Conservation (phyloP, 2,329 filamentous ascomycete genomes). For the Fusarium nurragi region DNA sequence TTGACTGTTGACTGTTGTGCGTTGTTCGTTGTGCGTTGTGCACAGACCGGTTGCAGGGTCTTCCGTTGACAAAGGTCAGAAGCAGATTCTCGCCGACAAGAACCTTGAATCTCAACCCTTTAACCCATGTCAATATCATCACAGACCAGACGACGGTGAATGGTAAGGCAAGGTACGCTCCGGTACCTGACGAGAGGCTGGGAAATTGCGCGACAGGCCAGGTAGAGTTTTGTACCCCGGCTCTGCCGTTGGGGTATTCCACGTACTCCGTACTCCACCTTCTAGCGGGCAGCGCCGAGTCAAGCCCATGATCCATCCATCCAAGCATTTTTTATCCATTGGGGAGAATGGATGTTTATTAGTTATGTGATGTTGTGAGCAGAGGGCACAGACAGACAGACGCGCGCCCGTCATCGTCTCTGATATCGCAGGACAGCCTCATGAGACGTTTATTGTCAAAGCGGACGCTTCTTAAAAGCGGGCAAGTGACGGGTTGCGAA, state of each 20-base stretch:
- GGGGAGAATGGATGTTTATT: not conserved
- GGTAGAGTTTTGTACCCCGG: slow-evolving; percentile 39
- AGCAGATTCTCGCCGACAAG: slow-evolving; percentile 28
- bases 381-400: slow-evolving; percentile 27
- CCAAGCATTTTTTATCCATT: slow-evolving; percentile 9
- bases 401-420: slow-evolving; percentile 8
- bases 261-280: slow-evolving; percentile 27
- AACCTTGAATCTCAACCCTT: slow-evolving; percentile 33
- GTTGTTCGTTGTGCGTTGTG: not conserved
- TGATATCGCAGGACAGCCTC: slow-evolving; percentile 3
- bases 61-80: slow-evolving; percentile 16
- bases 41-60: slow-evolving; percentile 21
- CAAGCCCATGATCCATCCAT: slow-evolving; percentile 25
- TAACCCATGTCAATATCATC: slow-evolving; percentile 31
- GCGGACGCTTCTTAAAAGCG: not conserved
- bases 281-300: slow-evolving; percentile 41
- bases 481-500: slow-evolving; percentile 2
- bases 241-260: slow-evolving; percentile 27
- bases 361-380: not conserved
- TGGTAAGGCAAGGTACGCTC: slow-evolving; percentile 11
- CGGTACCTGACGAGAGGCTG: slow-evolving; percentile 38
- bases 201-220: slow-evolving; percentile 37
- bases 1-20: slow-evolving; percentile 9
- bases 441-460: slow-evolving; percentile 5
- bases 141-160: slow-evolving; percentile 29